A percentile compares a stretch with the other conserved stretches of the same genome.
phyloP scores from a whole-genome alignment of 139 green algal genomes.

The Parachlorella kessleri region DNA sequence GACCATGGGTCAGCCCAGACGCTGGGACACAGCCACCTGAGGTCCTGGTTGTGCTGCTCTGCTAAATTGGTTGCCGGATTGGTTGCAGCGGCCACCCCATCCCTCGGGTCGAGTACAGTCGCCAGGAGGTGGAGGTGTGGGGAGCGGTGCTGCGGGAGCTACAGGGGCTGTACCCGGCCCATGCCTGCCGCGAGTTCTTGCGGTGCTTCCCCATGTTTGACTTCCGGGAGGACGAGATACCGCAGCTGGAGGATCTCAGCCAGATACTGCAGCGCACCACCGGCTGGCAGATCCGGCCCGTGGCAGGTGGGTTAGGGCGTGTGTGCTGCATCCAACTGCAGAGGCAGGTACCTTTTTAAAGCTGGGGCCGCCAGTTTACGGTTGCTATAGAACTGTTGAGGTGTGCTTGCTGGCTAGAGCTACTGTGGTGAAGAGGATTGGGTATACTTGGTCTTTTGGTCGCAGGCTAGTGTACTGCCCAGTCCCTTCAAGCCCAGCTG shows the following conservation, averaged over 20 bases:
- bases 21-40: too few species aligned
- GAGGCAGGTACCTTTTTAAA: background rate
- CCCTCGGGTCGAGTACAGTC: conserved; percentile 71
- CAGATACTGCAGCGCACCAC: conserved; percentile 57
- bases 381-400: background rate
- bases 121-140: conserved; percentile 78
- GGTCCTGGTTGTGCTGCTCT: too few species aligned
- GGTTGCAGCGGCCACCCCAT: conserved; percentile 77
- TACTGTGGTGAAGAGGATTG: too few species aligned
- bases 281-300: conserved; percentile 78
- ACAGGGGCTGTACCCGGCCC: conserved; percentile 60
- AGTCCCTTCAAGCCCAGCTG: too few species aligned
- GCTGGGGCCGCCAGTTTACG: background rate
- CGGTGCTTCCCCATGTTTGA: conserved; percentile 57
- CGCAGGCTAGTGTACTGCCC: too few species aligned
- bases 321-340: background rate
- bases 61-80: too few species aligned
- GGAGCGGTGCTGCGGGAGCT: conserved; percentile 67
- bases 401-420: too few species aligned
- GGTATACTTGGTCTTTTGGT: too few species aligned
- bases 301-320: conserved; percentile 71
- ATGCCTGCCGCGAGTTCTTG: conserved; percentile 78
- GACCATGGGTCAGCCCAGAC: too few species aligned
- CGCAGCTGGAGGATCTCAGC: conserved; percentile 82
- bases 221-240: conserved; percentile 69